Base-by-base conservation (phyloP, 129 eudicot genomes). In the Cynara cardunculus region DNA sequence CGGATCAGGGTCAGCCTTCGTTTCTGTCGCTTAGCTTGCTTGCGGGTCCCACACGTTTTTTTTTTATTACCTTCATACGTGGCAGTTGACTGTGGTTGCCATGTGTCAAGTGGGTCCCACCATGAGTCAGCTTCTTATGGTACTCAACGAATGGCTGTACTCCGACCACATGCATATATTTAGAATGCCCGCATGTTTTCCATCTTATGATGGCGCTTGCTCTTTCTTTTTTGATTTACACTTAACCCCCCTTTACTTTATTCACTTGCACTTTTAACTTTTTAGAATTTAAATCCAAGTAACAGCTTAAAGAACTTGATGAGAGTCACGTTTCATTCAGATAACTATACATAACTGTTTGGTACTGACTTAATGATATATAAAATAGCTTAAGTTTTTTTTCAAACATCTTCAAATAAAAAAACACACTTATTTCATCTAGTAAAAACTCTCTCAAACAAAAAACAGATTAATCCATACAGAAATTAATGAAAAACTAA, bases 1-100 rank as follows among this genome's bases (percentile, higher is more conserved):
- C 14, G 86, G 86, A 83, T 83, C 86, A 77, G 32, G 86, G 86
- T 83, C 82, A 83, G 86, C 82, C 79, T 18, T 56, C 73, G 8
- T 34, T 32, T 14, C 39, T 70, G 86, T 83, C 79, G 82, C 39
- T 5, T 83, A 83, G 79, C 74, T 71, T 71, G 76, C 69, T 78
- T 77, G 59, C 59, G 74, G 85, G 82, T 61, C 85, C 75, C n/a
- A 37, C 49, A 16, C n/a, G 16, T 37, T 75, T 46, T 56, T n/a
- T n/a, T n/a, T n/a, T n/a, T n/a, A n/a, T 35, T 71, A 56, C 28
- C 69, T 39, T 35, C 77, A 77, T 74, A 83, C 86, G 35, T 83
- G 86, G 86, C 82, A 65, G 13, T 61, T 14, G 12, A 22, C 0
- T 77, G 76, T 77, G 86, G 86, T 76, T 62, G 86, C 86, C 86